These are phyloP conservation scores for Septoria petroselini DNA, from an alignment of 2,329 filamentous ascomycete species.

Conservation along the genomic window DNA sequence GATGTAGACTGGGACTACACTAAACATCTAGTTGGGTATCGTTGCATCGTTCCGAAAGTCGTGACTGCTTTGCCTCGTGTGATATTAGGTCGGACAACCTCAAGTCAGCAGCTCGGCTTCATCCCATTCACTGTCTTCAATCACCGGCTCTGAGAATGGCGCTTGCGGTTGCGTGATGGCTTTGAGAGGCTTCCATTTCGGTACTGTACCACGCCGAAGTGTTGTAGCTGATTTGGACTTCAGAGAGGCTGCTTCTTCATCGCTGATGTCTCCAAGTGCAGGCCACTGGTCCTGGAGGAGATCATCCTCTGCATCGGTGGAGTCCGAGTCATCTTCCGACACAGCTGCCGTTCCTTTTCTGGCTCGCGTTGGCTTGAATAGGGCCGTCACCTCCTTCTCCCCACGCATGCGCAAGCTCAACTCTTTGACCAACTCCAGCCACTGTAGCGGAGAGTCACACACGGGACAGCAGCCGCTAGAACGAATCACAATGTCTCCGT, in stretches of 20 bases:
- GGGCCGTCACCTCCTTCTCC: conserved; percentile 63
- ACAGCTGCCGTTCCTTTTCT: conserved; percentile 19
- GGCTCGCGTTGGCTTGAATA: conserved; percentile 54
- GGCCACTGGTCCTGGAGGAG: conserved; percentile 33
- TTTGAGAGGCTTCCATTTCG: conserved; percentile 12
- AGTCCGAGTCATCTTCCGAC: conserved; percentile 22
- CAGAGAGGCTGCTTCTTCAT: conserved; percentile 26
- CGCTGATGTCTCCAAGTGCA: conserved; percentile 33
- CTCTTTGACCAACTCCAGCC: conserved; percentile 79
- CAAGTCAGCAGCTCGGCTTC: conserved; percentile 45
- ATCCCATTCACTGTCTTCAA: conserved; percentile 57
- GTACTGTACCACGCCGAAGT: conserved; percentile 26
- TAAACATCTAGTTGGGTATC: background rate
- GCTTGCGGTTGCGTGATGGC: conserved; percentile 36
- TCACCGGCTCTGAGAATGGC: conserved; percentile 37
- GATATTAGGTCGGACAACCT: background rate
- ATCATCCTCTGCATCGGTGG: conserved; percentile 26
- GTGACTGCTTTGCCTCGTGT: background rate
- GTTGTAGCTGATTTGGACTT: background rate
- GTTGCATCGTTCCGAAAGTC: background rate
- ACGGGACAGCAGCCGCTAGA: conserved; percentile 66
- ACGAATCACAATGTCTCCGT: conserved; percentile 48
- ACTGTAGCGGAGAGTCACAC: conserved; percentile 62
- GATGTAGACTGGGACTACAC: background rate
- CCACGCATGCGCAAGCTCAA: conserved; percentile 71